A percentile compares a stretch with the other conserved stretches of the same genome.
Conservation (phyloP, 1,139 yeast species). For the Starmera stellimalicola region DNA sequence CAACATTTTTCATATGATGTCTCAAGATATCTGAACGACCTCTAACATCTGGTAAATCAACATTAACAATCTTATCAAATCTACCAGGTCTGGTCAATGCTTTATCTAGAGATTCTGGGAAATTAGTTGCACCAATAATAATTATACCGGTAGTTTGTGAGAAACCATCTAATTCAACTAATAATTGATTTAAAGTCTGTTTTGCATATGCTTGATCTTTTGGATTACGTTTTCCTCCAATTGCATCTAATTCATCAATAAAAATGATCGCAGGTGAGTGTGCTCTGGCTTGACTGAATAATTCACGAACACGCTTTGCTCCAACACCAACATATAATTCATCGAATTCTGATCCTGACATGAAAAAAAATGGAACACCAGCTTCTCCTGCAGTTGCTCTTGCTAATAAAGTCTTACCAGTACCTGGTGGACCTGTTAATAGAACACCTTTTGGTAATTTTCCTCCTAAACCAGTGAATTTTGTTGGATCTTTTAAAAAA, state of each 20-base stretch:
- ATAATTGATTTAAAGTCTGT: conserved; percentile 89
- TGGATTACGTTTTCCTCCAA: conserved; percentile 96
- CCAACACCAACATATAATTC: conserved; percentile 98
- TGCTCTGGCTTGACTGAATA: conserved; percentile 86
- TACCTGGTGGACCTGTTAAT: conserved; percentile 98
- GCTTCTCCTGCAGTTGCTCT: conserved; percentile 99
- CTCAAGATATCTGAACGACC: conserved; percentile 90
- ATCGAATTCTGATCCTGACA: conserved; percentile 98
- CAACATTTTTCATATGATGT: conserved; percentile 90
- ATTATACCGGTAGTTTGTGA: conserved; percentile 89
- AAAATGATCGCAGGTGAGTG: conserved; percentile 96
- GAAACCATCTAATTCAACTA: conserved; percentile 95
- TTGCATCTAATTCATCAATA: conserved; percentile 95
- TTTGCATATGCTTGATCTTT: conserved; percentile 97
- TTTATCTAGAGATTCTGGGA: conserved; percentile 93
- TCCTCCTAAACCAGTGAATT: conserved; percentile 95
- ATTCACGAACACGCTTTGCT: conserved; percentile 92
- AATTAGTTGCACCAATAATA: conserved; percentile 95
- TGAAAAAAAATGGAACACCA: conserved; percentile 95
- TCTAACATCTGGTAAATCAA: conserved; percentile 94
- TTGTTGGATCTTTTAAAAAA: conserved; percentile 89
- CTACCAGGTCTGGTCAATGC: conserved; percentile 98
- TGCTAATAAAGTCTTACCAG: conserved; percentile 95
- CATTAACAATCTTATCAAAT: conserved; percentile 92
- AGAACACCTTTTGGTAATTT: conserved; percentile 95